Evolutionary conservation across 805 yeast species (phyloP), one percentile per base, ranked within the genome.

Genomic region (Metschnikowia shivogae): DNA sequence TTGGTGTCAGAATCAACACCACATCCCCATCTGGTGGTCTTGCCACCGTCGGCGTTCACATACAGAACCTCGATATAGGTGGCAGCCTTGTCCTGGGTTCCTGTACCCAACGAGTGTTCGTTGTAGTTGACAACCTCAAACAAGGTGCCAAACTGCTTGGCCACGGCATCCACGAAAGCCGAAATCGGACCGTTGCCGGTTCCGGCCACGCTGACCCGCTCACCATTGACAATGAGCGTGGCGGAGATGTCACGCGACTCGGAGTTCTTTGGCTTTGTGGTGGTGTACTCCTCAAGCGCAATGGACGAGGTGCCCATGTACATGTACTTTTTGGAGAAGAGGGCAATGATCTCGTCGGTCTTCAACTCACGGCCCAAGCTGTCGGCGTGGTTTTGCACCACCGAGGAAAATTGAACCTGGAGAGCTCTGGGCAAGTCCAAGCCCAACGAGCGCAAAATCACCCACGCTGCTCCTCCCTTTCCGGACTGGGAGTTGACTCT

Each of bases 401-500:
- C 65, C 26, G 72, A 70, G 11, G 89, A 82, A 65, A 84, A 84
- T 47, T 74, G 74, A 45, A 84, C 78, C 69, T 84, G 92, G 65
- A 84, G 68, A 44, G 69, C 70, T 70, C 89, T 77, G 62, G 92
- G 92, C 51, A 84, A 68, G 59, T 84, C 92, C 54, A 84, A 70
- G 50, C 87, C 89, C 55, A 83, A 67, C 28, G 85, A 71, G 67
- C 86, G 75, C 59, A 82, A 76, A 50, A 84, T 74, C 45, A 84
- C 80, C 92, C 92, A 84, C 19, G 90, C 88, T 37, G 90, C 88
- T 65, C 92, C 92, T 61, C 92, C 92, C 65, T 84, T 84, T 64
- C 92, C 92, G n/a, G 88, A 81, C 68, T 84, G 92, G 19, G 92
- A 84, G 69, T 84, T 84, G 58, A 84, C 90, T 72, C 92, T 76